Percentiles rank a stretch among this genome's conserved stretches.
Evolutionary conservation across 495 filamentous ascomycete species (phyloP).

Genomic region (Cladorrhinum samala): DNA sequence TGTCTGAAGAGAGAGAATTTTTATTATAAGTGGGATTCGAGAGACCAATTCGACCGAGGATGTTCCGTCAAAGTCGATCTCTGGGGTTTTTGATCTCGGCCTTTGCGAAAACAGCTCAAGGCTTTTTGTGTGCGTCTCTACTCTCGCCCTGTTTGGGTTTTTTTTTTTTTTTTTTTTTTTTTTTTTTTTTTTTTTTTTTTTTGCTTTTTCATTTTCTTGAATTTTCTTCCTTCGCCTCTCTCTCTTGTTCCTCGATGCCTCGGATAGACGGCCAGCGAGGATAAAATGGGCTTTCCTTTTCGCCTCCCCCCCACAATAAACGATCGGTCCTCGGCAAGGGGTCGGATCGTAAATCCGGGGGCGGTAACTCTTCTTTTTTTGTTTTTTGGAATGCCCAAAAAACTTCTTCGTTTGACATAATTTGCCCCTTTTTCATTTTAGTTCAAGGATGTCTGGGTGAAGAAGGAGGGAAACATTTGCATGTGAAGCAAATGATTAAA

Average conservation of each 20-base stretch:
- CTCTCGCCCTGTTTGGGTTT: too few relatives aligned
- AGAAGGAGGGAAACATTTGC: not conserved
- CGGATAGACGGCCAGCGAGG: too few relatives aligned
- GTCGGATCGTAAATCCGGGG: not conserved
- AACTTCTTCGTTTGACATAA: too few relatives aligned
- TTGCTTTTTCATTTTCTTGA: not conserved
- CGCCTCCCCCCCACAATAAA: not conserved
- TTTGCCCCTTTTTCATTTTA: too few relatives aligned
- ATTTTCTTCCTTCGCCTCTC: too few relatives aligned
- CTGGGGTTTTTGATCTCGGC: not conserved
- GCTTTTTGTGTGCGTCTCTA: too few relatives aligned
- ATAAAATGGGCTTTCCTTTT: not conserved
- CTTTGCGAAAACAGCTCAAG: too few relatives aligned
- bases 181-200: not conserved
- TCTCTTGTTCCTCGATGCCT: too few relatives aligned
- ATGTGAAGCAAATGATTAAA: not conserved
- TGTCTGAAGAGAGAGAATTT: not conserved
- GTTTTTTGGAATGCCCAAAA: not conserved
- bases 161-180: too few relatives aligned
- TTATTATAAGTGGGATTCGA: not conserved
- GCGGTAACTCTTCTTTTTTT: too few relatives aligned
- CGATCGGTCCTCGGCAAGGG: slow-evolving; percentile 1
- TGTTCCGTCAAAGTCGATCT: not conserved
- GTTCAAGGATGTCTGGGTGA: too few relatives aligned
- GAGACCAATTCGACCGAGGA: not conserved